phyloP scores from a whole-genome alignment of 2,329 filamentous ascomycete genomes.

The Aspergillus ibericus region DNA sequence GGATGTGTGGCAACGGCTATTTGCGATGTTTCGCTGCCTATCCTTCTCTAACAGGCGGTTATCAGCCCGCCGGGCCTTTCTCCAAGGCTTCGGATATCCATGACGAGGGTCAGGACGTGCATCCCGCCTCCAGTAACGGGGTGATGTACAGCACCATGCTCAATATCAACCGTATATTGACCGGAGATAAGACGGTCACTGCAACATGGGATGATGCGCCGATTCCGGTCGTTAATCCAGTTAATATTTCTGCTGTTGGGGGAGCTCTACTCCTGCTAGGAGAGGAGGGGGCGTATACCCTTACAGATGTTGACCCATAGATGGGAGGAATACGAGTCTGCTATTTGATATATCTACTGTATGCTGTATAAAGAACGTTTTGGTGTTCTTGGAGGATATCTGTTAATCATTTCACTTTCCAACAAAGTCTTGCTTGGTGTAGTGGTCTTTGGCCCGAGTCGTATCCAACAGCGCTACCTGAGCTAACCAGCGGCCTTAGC shows the following conservation, averaged over 20 bases:
- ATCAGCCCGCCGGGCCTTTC: constrained; percentile 8
- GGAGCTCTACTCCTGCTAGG: neutral
- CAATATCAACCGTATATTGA: constrained; percentile 18
- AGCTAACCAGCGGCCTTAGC: too few species aligned
- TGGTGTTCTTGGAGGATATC: neutral
- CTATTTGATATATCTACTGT: neutral
- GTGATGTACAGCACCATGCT: constrained; percentile 24
- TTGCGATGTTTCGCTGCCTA: constrained; percentile 21
- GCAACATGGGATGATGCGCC: constrained; percentile 21
- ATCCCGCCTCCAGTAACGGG: constrained; percentile 12
- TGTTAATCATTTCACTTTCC: too few species aligned
- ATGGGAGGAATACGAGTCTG: too few species aligned
- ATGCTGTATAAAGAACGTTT: neutral
- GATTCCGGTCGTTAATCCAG: neutral
- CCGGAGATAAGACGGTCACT: constrained; percentile 13
- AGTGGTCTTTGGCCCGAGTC: too few species aligned
- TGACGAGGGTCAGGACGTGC: constrained; percentile 4
- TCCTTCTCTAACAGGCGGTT: constrained; percentile 18
- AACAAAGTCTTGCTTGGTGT: too few species aligned
- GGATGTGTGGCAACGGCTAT: constrained; percentile 22
- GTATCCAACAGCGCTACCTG: too few species aligned
- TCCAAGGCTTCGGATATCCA: constrained; percentile 21
- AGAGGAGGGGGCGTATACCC: neutral
- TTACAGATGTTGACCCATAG: neutral
- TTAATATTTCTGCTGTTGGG: constrained; percentile 1